phyloP scores from a whole-genome alignment of 2,329 filamentous ascomycete genomes.

The Fusarium pseudocircinatum region DNA sequence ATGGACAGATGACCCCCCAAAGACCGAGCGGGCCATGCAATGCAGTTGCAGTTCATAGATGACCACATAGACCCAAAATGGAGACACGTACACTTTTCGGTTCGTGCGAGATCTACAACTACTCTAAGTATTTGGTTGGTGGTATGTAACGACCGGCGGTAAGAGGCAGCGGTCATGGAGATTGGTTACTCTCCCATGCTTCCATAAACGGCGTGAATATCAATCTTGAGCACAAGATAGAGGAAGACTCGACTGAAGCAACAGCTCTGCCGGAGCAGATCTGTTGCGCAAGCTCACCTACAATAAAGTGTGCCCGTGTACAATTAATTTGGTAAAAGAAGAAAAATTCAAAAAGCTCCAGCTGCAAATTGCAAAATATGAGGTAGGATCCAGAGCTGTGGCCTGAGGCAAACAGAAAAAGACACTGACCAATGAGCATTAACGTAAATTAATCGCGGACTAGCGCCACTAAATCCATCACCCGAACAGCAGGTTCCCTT shows the following conservation, averaged over 20 bases:
- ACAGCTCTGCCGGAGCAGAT: conserved; percentile 49
- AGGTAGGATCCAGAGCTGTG: conserved; percentile 10
- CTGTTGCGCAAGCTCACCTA: conserved; percentile 70
- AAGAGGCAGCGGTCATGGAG: conserved; percentile 74
- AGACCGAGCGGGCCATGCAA: conserved; percentile 81
- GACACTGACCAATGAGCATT: conserved; percentile 52
- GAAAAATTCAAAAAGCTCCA: conserved; percentile 33
- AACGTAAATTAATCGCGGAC: conserved; percentile 57
- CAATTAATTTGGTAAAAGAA: conserved; percentile 63
- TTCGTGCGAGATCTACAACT: conserved; percentile 16
- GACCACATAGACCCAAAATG: not conserved
- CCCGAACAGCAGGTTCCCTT: conserved; percentile 51
- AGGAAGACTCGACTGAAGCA: conserved; percentile 71
- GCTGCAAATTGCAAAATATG: conserved; percentile 35
- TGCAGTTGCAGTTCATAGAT: conserved; percentile 90
- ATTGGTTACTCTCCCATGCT: conserved; percentile 69
- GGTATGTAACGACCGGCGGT: conserved; percentile 77
- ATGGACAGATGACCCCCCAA: conserved; percentile 87
- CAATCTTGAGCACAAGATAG: conserved; percentile 77
- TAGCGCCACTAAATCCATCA: conserved; percentile 53
- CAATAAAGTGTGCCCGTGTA: conserved; percentile 77
- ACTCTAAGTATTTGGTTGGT: conserved; percentile 16
- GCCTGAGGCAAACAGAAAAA: conserved; percentile 52
- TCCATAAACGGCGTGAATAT: conserved; percentile 75
- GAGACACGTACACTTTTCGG: not conserved